Conservation (phyloP, 768 basidiomycete species). For the Dentipellis fragilis region DNA sequence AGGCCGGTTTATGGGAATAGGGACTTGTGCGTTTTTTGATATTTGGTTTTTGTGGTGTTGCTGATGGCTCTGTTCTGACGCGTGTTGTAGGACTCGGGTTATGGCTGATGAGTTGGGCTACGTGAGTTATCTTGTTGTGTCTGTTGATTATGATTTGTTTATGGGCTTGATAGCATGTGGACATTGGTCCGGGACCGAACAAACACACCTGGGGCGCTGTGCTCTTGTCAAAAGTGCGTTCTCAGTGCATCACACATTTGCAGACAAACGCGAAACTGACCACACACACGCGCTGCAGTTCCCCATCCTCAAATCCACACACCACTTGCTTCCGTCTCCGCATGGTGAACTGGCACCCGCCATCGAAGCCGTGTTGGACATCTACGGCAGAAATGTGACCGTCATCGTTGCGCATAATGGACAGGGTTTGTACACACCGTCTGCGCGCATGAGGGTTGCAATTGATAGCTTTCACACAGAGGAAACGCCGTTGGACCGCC, state of each 20-base stretch:
- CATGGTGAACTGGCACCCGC: constrained; percentile 81
- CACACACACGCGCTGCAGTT: constrained; percentile 38
- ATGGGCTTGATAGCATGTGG: constrained; percentile 51
- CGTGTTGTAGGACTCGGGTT: constrained; percentile 51
- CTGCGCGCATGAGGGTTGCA: background rate
- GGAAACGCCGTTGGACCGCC: constrained; percentile 82
- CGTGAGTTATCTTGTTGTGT: constrained; percentile 32
- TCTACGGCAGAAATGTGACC: constrained; percentile 67
- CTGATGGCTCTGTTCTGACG: constrained; percentile 4
- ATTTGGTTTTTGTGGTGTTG: constrained; percentile 6
- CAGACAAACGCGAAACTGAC: background rate
- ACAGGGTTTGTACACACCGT: constrained; percentile 45
- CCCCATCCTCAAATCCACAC: constrained; percentile 78
- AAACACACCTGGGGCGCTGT: constrained; percentile 86
- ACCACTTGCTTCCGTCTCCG: constrained; percentile 83
- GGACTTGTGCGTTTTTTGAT: constrained; percentile 56
- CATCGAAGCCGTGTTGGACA: constrained; percentile 75
- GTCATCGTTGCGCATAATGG: constrained; percentile 90
- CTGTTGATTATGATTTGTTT: background rate
- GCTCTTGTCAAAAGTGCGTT: constrained; percentile 62
- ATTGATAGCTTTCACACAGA: constrained; percentile 32
- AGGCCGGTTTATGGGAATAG: constrained; percentile 75
- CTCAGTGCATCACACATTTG: background rate
- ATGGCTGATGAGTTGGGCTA: constrained; percentile 73
- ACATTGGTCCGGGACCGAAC: constrained; percentile 82